Evolutionary conservation across 2,329 filamentous ascomycete species (phyloP).

Genomic region (Arthroderma uncinatum): DNA sequence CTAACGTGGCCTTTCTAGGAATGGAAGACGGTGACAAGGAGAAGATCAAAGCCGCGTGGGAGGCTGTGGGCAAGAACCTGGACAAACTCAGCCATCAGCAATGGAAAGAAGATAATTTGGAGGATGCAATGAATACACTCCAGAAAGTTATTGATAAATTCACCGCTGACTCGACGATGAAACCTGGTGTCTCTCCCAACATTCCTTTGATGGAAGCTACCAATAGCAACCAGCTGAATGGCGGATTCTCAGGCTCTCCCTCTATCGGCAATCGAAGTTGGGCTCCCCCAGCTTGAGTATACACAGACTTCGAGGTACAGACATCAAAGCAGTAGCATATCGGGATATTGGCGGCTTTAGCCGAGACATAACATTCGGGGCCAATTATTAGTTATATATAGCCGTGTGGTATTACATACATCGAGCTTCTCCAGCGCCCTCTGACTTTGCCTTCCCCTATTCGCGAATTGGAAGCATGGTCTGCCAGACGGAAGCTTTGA

Average conservation of each 20-base stretch:
- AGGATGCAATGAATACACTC: neutral
- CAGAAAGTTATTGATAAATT: neutral
- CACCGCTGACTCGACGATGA: neutral
- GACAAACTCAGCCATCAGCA: neutral
- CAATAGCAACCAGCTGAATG: neutral
- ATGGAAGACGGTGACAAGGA: neutral
- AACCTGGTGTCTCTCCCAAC: neutral
- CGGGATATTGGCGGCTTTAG: too few relatives aligned
- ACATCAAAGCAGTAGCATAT: too few relatives aligned
- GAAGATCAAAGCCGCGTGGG: neutral
- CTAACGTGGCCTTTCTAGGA: too few relatives aligned
- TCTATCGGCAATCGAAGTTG: neutral
- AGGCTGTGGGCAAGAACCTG: neutral
- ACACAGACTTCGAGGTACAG: too few relatives aligned
- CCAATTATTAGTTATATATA: too few relatives aligned
- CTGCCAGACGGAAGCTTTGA: too few relatives aligned
- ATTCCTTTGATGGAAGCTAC: neutral
- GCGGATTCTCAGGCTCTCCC: neutral
- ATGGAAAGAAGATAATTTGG: neutral
- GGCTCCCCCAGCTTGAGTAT: neutral
- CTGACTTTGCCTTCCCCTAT: too few relatives aligned
- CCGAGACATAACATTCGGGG: too few relatives aligned
- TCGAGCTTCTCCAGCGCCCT: too few relatives aligned
- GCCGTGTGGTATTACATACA: too few relatives aligned
- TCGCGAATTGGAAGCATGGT: too few relatives aligned